Percentiles rank a stretch among this genome's conserved stretches.
phyloP scores from a whole-genome alignment of 2,329 filamentous ascomycete genomes.

The Geosmithia morbida region DNA sequence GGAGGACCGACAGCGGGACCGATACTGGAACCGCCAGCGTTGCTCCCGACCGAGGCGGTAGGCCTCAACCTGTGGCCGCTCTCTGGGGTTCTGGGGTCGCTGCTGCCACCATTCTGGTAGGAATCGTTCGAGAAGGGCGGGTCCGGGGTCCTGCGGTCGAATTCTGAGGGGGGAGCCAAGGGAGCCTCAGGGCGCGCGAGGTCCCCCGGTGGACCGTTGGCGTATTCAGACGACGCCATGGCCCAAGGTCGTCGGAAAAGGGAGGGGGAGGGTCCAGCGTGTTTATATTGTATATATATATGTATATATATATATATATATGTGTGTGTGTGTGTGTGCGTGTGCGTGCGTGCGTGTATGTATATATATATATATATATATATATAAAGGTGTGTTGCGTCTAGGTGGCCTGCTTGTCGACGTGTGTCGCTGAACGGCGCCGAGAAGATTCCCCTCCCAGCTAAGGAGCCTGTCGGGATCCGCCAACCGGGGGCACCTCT shows the following conservation, averaged over 20 bases:
- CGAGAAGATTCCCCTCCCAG: conserved; percentile 8
- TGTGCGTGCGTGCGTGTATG: too few species aligned
- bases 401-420: not conserved
- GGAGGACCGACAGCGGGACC: not conserved
- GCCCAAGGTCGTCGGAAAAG: conserved; percentile 7
- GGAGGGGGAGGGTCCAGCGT: conserved; percentile 5
- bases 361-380: not conserved
- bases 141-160: conserved; percentile 13
- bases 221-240: conserved; percentile 31
- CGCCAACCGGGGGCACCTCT: conserved; percentile 1
- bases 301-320: not conserved
- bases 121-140: conserved; percentile 15
- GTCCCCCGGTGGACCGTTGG: conserved; percentile 23
- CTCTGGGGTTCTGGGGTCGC: conserved; percentile 19
- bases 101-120: conserved; percentile 16
- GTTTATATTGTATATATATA: not conserved
- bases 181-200: conserved; percentile 14
- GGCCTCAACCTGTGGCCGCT: conserved; percentile 17
- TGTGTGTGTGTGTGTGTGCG: not conserved
- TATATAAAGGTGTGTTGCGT: not conserved
- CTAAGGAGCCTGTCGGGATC: conserved; percentile 6
- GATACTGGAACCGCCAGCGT: conserved; percentile 5
- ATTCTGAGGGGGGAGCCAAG: conserved; percentile 1
- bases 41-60: conserved; percentile 18
- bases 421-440: conserved; percentile 3